Base-by-base conservation (phyloP, 176 grass and related monocot species). In the Musa itinerans region DNA sequence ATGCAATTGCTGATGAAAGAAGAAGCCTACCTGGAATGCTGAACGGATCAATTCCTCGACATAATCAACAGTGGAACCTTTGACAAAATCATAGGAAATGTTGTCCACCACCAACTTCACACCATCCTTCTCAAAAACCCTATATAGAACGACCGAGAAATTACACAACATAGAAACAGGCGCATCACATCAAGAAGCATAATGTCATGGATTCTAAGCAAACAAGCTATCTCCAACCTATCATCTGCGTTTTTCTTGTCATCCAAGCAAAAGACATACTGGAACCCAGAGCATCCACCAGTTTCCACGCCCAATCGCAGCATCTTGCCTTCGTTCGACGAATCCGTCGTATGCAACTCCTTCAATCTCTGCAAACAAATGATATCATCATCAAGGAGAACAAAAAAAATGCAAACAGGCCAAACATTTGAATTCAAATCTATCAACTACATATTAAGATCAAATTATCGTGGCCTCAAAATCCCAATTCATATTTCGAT, bases 201-300 rank as follows among this genome's bases (percentile, higher is more conserved):
- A 7, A 68, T 34, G 12, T 6, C 24, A 15, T 24, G 56, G 53
- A 22, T 74, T 29, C 6, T 11, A 29, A 27, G 19, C 15, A 54
- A 11, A 53, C 22, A 17, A 68, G 11, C 9, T 19, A 56, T 48
- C 13, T 79, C 6, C 11, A 76, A 89, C 87, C 80, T 89, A 73
- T 89, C 83, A 78, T 86, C 78, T 53, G 66, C 24, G 83, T 67
- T 83, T 78, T 83, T 83, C 74, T 83, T 91, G 71, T 74, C 61
- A 85, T 93, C 95, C 23, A 98, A 84, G 65, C 58, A 23, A 86
- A 96, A 96, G 52, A 81, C 85, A 89, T 96, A 96, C 73, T 96
- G 88, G 69, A 96, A 96, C 43, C 92, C 92, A 77, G 86, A 96
- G 78, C 92, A 96, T 67, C 88, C 92, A 85, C 95, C 95, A 64